A percentile compares a stretch with the other conserved stretches of the same genome.
Evolutionary conservation across 148 eudicot genomes (phyloP).

Genomic region (Rhododendron henanense): DNA sequence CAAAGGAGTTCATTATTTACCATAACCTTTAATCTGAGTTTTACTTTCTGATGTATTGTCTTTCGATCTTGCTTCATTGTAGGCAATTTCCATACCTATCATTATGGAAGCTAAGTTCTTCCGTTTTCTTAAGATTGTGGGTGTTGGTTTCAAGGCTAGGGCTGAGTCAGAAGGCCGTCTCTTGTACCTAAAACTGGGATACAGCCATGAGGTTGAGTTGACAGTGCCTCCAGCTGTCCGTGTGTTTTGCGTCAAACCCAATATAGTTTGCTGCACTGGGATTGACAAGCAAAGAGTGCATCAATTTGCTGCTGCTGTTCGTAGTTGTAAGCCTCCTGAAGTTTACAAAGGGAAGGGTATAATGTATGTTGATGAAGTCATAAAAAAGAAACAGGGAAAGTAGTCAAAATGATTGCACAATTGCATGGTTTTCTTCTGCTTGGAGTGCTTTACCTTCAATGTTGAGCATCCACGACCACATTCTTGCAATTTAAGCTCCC

Average conservation of each 20-base stretch:
- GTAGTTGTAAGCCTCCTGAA: constrained; percentile 68
- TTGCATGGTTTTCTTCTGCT: too few relatives aligned
- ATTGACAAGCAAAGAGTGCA: constrained; percentile 55
- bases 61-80: not conserved
- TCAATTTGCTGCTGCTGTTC: constrained; percentile 69
- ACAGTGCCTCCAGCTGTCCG: constrained; percentile 68
- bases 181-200: constrained; percentile 58
- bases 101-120: constrained; percentile 75
- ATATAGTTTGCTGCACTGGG: constrained; percentile 56
- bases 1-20: not conserved
- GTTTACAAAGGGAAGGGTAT: constrained; percentile 66
- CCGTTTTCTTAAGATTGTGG: constrained; percentile 67
- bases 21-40: not conserved
- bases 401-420: constrained; percentile 36
- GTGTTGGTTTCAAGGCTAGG: constrained; percentile 82
- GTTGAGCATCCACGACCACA: too few relatives aligned
- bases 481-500: too few relatives aligned
- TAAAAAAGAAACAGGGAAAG: constrained; percentile 62
- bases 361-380: constrained; percentile 68
- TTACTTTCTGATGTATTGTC: not conserved
- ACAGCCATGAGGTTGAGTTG: constrained; percentile 77
- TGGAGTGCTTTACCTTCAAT: too few relatives aligned
- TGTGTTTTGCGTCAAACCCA: constrained; percentile 64
- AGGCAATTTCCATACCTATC: not conserved
- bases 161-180: constrained; percentile 75